Conservation (phyloP, 805 yeast genomes). For the Cyberlindnera veronae region DNA sequence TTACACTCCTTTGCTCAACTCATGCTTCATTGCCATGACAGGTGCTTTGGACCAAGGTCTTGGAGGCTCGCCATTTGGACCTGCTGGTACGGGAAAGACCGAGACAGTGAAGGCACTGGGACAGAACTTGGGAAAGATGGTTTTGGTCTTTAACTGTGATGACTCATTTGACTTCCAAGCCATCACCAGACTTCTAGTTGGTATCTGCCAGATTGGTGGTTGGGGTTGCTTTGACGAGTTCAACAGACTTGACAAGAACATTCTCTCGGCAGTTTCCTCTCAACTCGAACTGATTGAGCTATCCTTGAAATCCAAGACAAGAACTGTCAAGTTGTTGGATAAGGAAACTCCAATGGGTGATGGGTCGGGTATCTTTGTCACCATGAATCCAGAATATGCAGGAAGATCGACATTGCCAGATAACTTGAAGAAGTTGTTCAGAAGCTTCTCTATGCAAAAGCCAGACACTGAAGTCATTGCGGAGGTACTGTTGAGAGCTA, state of each 20-base stretch:
- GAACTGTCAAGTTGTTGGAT: conserved; percentile 40
- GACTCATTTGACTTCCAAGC: conserved; percentile 80
- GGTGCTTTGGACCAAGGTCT: conserved; percentile 67
- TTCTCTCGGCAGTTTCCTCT: conserved; percentile 81
- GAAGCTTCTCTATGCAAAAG: conserved; percentile 66
- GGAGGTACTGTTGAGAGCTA: conserved; percentile 66
- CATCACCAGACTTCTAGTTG: conserved; percentile 71
- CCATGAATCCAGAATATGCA: conserved; percentile 86
- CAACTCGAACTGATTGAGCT: conserved; percentile 69
- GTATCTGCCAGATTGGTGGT: conserved; percentile 78
- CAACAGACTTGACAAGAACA: conserved; percentile 67
- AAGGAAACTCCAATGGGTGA: conserved; percentile 36
- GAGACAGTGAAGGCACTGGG: conserved; percentile 87
- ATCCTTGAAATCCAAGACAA: conserved; percentile 35
- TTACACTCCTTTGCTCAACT: conserved; percentile 66
- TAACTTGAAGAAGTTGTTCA: conserved; percentile 73
- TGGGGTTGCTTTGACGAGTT: conserved; percentile 98
- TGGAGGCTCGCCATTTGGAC: conserved; percentile 94
- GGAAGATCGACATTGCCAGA: conserved; percentile 86
- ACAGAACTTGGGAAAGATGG: conserved; percentile 72
- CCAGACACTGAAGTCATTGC: conserved; percentile 73
- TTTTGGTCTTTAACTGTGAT: conserved; percentile 87
- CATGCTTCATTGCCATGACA: conserved; percentile 63
- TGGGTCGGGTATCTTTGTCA: conserved; percentile 73
- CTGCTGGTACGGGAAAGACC: conserved; percentile 97